Evolutionary conservation across 148 eudicot species (phyloP).

Genomic region (Camellia japonica): DNA sequence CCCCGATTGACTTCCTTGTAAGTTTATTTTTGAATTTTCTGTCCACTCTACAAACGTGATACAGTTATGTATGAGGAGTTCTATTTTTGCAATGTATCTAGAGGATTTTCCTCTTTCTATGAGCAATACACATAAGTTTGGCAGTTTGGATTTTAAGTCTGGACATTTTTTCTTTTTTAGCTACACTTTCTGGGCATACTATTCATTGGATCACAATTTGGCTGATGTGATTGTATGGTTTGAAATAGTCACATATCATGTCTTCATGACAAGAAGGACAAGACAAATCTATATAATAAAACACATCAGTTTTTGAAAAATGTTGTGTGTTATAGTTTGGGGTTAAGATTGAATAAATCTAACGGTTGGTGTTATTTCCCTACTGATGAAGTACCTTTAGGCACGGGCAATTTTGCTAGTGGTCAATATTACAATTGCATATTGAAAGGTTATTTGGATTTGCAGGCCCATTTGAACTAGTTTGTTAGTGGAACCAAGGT

Average conservation of each 20-base stretch:
- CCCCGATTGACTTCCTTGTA: conserved; percentile 89
- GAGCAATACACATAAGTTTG: not conserved
- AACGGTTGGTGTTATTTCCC: no score
- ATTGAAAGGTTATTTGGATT: no score
- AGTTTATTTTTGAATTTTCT: conserved; percentile 31
- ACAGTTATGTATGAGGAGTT: not conserved
- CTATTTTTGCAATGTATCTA: not conserved
- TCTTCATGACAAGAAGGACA: not conserved
- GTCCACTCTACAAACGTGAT: not conserved
- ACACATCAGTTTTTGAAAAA: no score
- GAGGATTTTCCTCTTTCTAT: conserved; percentile 1
- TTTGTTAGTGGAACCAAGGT: not conserved
- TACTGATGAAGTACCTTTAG: no score
- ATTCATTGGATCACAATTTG: not conserved
- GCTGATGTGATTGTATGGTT: not conserved
- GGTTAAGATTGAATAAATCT: no score
- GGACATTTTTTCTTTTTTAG: not conserved
- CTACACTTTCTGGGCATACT: not conserved
- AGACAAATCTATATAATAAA: no score
- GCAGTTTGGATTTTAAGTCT: not conserved
- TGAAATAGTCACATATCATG: no score
- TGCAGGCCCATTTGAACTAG: not conserved
- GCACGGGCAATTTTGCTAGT: not conserved
- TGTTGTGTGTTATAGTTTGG: no score
- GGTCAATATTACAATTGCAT: not conserved